Evolutionary conservation across 208 protist genomes (phyloP).

Genomic region (Vickermania spadyakhi): DNA sequence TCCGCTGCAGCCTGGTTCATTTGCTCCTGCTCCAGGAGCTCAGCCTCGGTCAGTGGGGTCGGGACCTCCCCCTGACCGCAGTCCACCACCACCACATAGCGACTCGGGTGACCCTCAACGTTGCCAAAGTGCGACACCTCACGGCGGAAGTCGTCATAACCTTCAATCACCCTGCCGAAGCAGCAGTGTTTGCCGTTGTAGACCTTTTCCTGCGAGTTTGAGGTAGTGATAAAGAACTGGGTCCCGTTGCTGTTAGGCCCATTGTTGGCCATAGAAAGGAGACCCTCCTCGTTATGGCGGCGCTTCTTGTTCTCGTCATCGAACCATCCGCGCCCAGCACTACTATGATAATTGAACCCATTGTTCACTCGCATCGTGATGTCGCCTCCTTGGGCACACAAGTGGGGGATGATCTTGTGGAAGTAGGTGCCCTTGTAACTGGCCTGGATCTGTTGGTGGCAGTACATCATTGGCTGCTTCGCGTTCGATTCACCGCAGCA

Average conservation of each 20-base stretch:
- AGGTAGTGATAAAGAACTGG: slow-evolving; percentile 92
- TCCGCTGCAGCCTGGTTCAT: neutral
- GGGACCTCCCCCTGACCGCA: slow-evolving; percentile 39
- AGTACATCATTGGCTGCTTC: slow-evolving; percentile 36
- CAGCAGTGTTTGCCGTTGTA: slow-evolving; percentile 64
- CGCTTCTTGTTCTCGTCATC: slow-evolving; percentile 91
- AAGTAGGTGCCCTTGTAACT: slow-evolving; percentile 86
- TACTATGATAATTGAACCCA: slow-evolving; percentile 81
- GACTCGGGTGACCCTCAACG: slow-evolving; percentile 49
- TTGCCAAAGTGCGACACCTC: slow-evolving; percentile 57
- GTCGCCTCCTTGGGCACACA: slow-evolving; percentile 93
- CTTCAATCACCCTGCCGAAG: slow-evolving; percentile 43
- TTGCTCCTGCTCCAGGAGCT: neutral
- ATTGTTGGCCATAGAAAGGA: slow-evolving; percentile 90
- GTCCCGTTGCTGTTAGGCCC: slow-evolving; percentile 89
- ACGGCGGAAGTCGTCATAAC: slow-evolving; percentile 41
- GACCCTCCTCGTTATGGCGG: slow-evolving; percentile 72
- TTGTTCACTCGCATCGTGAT: slow-evolving; percentile 92
- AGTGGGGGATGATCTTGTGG: slow-evolving; percentile 86
- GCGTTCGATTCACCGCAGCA: slow-evolving; percentile 30
- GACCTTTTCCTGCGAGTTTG: slow-evolving; percentile 30
- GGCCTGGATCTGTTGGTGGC: slow-evolving; percentile 46
- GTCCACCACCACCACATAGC: slow-evolving; percentile 65
- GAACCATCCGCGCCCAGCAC: slow-evolving; percentile 78
- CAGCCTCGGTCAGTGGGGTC: neutral